phyloP scores from a whole-genome alignment of 257 asterid genomes.

The Solanum chmielewskii region DNA sequence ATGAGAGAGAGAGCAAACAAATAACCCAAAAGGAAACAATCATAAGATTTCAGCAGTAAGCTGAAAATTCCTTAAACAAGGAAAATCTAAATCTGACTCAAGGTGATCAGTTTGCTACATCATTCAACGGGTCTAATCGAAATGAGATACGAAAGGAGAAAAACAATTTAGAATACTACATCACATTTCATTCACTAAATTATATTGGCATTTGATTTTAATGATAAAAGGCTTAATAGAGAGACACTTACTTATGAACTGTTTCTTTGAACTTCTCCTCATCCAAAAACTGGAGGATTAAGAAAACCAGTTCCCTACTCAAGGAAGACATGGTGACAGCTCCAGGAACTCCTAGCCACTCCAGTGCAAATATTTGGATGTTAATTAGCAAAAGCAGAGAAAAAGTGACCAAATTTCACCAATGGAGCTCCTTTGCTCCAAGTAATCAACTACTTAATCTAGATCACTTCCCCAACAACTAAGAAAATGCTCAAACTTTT shows the following conservation, averaged over 20 bases:
- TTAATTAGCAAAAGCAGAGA: slow-evolving; percentile 16
- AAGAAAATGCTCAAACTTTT: not conserved
- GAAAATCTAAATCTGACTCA: not conserved
- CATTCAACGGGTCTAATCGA: not conserved
- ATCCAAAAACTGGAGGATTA: slow-evolving; percentile 90
- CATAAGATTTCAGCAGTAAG: not conserved
- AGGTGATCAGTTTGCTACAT: not conserved
- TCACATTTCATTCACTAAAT: not conserved
- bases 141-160: not conserved
- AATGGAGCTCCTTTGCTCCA: not conserved
- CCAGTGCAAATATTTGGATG: slow-evolving; percentile 73
- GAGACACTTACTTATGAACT: slow-evolving; percentile 64
- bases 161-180: not conserved
- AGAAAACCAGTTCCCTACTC: slow-evolving; percentile 96
- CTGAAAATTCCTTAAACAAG: not conserved
- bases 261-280: slow-evolving; percentile 97
- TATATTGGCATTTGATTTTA: not conserved
- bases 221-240: not conserved
- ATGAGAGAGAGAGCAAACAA: not conserved
- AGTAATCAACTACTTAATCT: not conserved
- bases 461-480: not conserved
- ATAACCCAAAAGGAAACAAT: not conserved
- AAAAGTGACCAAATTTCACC: not conserved
- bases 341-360: slow-evolving; percentile 93
- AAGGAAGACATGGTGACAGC: slow-evolving; percentile 93